Conservation (phyloP, 176 grass and related monocot genomes). For the Typha latifolia region DNA sequence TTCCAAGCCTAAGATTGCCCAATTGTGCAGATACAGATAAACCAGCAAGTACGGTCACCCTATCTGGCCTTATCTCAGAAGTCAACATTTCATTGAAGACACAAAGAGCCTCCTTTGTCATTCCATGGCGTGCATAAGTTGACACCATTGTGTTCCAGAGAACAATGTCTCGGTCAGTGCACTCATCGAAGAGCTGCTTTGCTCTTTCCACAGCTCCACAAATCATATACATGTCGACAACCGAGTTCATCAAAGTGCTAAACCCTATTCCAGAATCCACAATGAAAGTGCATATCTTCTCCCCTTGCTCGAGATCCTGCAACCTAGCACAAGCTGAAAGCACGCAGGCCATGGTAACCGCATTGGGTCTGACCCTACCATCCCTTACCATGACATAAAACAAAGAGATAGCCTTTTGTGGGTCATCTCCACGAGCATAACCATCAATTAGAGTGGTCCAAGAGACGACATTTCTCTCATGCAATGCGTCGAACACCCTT, state of each 20-base stretch:
- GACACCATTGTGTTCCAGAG: slow-evolving; percentile 16
- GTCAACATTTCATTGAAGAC: slow-evolving; percentile 4
- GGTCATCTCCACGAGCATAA: slow-evolving; percentile 1
- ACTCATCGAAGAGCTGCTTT: slow-evolving; percentile 2
- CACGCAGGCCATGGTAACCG: slow-evolving; percentile 2
- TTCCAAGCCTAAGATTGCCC: neutral
- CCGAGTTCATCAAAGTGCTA: neutral
- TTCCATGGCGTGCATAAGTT: slow-evolving; percentile 7
- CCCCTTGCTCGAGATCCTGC: neutral
- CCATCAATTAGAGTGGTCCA: slow-evolving; percentile 16
- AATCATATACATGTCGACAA: slow-evolving; percentile 12
- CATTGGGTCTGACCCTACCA: neutral
- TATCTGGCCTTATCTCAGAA: neutral
- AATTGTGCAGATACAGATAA: slow-evolving; percentile 7
- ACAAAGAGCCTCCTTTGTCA: slow-evolving; percentile 6
- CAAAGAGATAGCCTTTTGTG: slow-evolving; percentile 13
- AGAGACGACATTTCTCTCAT: slow-evolving; percentile 7
- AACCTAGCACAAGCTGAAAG: slow-evolving; percentile 6
- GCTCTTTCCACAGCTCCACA: slow-evolving; percentile 2
- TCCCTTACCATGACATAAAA: slow-evolving; percentile 3
- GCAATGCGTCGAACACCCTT: slow-evolving; percentile 3
- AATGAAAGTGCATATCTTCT: slow-evolving; percentile 11
- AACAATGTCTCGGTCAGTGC: neutral
- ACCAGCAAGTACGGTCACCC: neutral
- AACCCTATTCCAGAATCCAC: neutral